A percentile compares a stretch with the other conserved stretches of the same genome.
Evolutionary conservation across 179 eudicot species (phyloP).

Genomic region (Beta lomatogona): DNA sequence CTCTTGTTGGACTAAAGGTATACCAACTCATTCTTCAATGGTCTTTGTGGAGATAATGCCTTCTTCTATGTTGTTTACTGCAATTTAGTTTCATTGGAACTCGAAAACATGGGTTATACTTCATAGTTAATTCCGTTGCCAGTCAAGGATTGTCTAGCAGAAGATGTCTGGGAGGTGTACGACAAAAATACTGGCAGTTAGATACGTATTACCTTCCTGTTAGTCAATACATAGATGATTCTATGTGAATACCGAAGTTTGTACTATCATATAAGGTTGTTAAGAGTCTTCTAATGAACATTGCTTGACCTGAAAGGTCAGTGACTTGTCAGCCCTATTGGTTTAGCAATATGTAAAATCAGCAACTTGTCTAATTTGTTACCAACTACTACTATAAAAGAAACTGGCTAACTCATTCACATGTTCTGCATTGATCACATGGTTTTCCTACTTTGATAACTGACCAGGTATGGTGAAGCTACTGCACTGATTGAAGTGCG

Average conservation of each 20-base stretch:
- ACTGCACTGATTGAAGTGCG: slow-evolving; percentile 2
- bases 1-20: no score
- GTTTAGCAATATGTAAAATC: neutral
- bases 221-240: no score
- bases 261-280: neutral
- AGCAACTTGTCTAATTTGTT: neutral
- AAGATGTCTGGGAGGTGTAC: no score
- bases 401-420: neutral
- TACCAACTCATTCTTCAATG: no score
- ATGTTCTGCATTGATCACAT: neutral
- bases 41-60: no score
- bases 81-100: no score
- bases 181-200: no score
- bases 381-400: neutral
- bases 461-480: neutral
- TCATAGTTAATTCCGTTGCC: no score
- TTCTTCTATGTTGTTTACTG: no score
- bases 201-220: no score
- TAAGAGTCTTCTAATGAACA: neutral
- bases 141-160: no score
- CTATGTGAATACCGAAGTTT: slow-evolving; percentile 35
- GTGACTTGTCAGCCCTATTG: neutral
- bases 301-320: slow-evolving; percentile 5
- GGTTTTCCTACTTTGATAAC: neutral
- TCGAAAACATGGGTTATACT: no score